phyloP scores from a whole-genome alignment of 352 stramenopile genomes.

The Plasmopara viticola region DNA sequence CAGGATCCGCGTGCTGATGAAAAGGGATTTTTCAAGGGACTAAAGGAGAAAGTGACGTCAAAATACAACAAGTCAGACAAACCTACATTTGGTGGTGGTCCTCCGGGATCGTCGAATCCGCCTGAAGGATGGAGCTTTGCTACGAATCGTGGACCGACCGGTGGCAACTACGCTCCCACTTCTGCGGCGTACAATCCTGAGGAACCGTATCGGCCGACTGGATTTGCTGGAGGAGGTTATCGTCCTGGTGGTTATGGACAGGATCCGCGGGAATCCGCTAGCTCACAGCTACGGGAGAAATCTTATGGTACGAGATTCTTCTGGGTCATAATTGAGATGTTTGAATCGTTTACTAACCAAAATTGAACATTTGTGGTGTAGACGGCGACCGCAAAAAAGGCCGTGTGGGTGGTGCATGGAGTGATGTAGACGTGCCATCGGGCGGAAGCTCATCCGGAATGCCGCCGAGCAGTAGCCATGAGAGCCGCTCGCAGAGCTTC shows the following conservation, averaged over 20 bases:
- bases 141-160: slow-evolving; percentile 76
- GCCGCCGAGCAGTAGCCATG: slow-evolving; percentile 24
- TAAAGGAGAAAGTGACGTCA: slow-evolving; percentile 81
- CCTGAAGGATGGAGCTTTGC: slow-evolving; percentile 82
- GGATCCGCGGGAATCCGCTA: slow-evolving; percentile 56
- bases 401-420: slow-evolving; percentile 72
- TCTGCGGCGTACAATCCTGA: slow-evolving; percentile 71
- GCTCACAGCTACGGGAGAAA: slow-evolving; percentile 67
- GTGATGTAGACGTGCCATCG: slow-evolving; percentile 23
- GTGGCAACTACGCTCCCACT: slow-evolving; percentile 52
- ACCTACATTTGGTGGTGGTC: slow-evolving; percentile 49
- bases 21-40: slow-evolving; percentile 82
- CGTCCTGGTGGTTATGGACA: slow-evolving; percentile 38
- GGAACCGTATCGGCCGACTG: slow-evolving; percentile 63
- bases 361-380: slow-evolving; percentile 7
- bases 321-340: not conserved
- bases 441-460: slow-evolving; percentile 20
- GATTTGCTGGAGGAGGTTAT: slow-evolving; percentile 43
- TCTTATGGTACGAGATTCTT: slow-evolving; percentile 47
- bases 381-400: slow-evolving; percentile 81
- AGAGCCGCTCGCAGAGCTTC: slow-evolving; percentile 47
- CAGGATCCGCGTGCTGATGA: slow-evolving; percentile 82
- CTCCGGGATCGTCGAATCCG: slow-evolving; percentile 60
- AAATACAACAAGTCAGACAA: slow-evolving; percentile 71
- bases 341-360: no score